These are phyloP conservation scores for Colletotrichum euphorbiae DNA, from an alignment of 2,329 filamentous ascomycete genomes.

Conservation along the genomic window DNA sequence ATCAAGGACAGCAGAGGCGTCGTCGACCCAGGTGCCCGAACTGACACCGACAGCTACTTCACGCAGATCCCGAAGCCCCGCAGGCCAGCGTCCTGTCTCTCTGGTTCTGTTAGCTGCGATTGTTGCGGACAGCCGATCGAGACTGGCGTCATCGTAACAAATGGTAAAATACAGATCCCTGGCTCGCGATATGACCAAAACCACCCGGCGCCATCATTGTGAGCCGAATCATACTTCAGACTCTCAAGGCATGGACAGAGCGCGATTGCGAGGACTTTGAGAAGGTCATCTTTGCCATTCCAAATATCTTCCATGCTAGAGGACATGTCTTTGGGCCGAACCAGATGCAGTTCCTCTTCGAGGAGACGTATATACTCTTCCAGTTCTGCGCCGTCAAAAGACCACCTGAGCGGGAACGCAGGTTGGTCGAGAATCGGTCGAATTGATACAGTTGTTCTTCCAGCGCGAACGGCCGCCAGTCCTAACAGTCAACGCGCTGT, in stretches of 20 bases:
- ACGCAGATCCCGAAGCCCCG: conserved; percentile 8
- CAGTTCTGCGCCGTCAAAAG: background rate
- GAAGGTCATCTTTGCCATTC: conserved; percentile 3
- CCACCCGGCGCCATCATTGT: background rate
- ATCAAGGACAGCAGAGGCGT: background rate
- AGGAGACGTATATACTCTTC: conserved; percentile 4
- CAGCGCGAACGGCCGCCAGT: conserved; percentile 21
- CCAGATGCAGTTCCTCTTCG: background rate
- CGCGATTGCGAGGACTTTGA: conserved; percentile 6
- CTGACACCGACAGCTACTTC: conserved; percentile 7
- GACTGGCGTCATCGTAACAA: background rate
- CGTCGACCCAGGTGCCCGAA: background rate
- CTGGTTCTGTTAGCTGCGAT: background rate
- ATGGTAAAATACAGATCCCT: background rate
- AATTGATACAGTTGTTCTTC: background rate
- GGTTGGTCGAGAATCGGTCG: background rate
- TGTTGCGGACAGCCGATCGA: background rate
- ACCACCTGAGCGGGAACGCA: background rate
- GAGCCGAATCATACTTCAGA: conserved; percentile 5
- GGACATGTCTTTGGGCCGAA: background rate
- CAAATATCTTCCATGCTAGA: background rate
- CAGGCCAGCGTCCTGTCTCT: background rate
- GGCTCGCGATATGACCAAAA: no score
- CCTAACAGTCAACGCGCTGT: background rate
- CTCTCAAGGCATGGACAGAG: conserved; percentile 15